These are phyloP conservation scores for Aspergillus mulundensis DNA, from an alignment of 495 filamentous ascomycete species.

Conservation along the genomic window DNA sequence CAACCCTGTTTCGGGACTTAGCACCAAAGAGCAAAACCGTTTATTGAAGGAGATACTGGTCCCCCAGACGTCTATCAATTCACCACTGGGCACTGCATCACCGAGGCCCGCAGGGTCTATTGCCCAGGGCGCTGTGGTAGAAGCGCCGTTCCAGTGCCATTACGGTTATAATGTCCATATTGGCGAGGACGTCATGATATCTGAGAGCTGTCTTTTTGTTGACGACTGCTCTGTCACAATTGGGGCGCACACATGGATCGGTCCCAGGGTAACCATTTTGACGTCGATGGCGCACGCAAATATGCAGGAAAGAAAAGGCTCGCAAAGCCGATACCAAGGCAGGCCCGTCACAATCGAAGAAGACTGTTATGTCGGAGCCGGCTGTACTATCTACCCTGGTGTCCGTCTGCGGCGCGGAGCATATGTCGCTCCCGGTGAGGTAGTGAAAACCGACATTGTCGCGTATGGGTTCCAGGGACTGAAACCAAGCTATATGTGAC, in stretches of 20 bases:
- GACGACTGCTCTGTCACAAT: conserved; percentile 73
- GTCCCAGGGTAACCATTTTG: conserved; percentile 84
- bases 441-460: conserved; percentile 44
- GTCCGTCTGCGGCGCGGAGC: conserved; percentile 40
- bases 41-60: conserved; percentile 71
- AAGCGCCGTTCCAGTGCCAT: conserved; percentile 88
- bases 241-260: conserved; percentile 73
- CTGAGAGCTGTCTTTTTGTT: conserved; percentile 79
- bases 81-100: conserved; percentile 37
- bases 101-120: conserved; percentile 53
- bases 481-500: conserved; percentile 44
- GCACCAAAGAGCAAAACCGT: conserved; percentile 71
- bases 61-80: conserved; percentile 44
- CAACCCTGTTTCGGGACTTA: conserved; percentile 72
- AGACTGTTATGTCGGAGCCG: conserved; percentile 85
- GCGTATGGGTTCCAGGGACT: conserved; percentile 44
- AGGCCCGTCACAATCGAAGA: conserved; percentile 76
- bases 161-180: conserved; percentile 94
- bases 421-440: conserved; percentile 44
- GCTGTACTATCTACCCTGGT: conserved; percentile 72
- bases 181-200: conserved; percentile 82
- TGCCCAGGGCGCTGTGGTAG: conserved; percentile 72
- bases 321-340: conserved; percentile 66
- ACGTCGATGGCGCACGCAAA: conserved; percentile 72
- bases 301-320: conserved; percentile 69